phyloP scores from a whole-genome alignment of 192 early-diverging fungal species.

The Entomortierella beljakovae region DNA sequence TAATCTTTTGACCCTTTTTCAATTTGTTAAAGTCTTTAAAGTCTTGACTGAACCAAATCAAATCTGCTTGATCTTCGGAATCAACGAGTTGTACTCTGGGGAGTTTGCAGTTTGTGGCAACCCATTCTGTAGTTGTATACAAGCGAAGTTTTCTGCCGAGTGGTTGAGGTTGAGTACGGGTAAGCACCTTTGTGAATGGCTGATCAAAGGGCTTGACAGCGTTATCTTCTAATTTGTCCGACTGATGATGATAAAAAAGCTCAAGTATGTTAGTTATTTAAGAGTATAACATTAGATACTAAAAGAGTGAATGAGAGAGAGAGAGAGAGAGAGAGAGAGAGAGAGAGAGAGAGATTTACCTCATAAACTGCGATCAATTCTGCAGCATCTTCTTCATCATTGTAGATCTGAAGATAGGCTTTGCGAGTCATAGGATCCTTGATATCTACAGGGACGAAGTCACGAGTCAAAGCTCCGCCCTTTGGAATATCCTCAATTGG shows the following conservation, averaged over 20 bases:
- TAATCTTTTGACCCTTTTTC: constrained; percentile 53
- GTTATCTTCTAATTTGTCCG: constrained; percentile 40
- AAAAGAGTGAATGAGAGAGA: too few species aligned
- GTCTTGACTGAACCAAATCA: constrained; percentile 58
- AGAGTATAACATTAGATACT: too few species aligned
- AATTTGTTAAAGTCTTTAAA: constrained; percentile 57
- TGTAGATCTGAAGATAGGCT: constrained; percentile 66
- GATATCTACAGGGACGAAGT: constrained; percentile 71
- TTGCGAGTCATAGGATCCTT: constrained; percentile 55
- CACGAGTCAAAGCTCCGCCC: constrained; percentile 65
- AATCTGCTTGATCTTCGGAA: constrained; percentile 49
- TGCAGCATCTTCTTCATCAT: constrained; percentile 41
- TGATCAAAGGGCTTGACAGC: constrained; percentile 39
- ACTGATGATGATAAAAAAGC: constrained; percentile 5
- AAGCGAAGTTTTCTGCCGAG: constrained; percentile 26
- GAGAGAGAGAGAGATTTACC: too few species aligned
- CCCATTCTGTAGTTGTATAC: constrained; percentile 58
- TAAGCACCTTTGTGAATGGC: constrained; percentile 34
- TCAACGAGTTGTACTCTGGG: constrained; percentile 50
- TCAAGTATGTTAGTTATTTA: not conserved
- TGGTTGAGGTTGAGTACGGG: not conserved
- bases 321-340: too few species aligned
- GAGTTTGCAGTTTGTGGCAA: constrained; percentile 55
- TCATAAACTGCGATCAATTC: constrained; percentile 51
- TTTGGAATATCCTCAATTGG: constrained; percentile 64